Evolutionary conservation across 1,284 basidiomycete genomes (phyloP), one percentile per base, ranked within the genome.

Genomic region (Fomitiporia mediterranea): DNA sequence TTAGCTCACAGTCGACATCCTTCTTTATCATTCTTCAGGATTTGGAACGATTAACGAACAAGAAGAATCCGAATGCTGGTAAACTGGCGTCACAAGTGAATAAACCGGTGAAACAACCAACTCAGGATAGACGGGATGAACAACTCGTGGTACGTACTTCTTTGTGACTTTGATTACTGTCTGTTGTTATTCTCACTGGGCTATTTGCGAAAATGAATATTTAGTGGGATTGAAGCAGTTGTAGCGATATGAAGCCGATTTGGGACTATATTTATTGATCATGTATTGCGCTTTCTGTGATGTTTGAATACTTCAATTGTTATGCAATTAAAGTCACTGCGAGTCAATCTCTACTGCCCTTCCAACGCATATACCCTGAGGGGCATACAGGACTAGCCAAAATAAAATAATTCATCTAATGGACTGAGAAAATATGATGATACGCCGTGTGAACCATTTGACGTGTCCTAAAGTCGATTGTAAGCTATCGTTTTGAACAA

Each of bases 1-100:
- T n/a, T n/a, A n/a, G n/a, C n/a, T n/a, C n/a, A n/a, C n/a, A n/a
- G n/a, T 27, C 27, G 40, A 5, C 27, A 27, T 13, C 30, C 51
- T 11, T 53, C 49, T 30, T 35, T 27, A 17, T 42, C 32, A 23
- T 23, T n/a, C 23, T 42, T 4, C 50, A 57, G 56, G 56, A 58
- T 19, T 34, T 15, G 9, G 51, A 40, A 13, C 44, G 56, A 35
- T 46, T 53, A 11, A 43, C 40, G 27, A 57, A 57, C 51, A 57
- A 57, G 52, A 49, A 35, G 15, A 58, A 58, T 23, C 56, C 56
- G 17, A 54, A 54, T 32, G 51, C 56, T 25, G 56, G 56, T 8
- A 44, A 40, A 11, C 30, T 58, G 9, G 44, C 52, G 28, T 49
- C 56, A 15, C 51, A 58, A 34, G 39, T 54, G 34, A 57, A 57